Conservation (phyloP, 768 basidiomycete species). For the Psilocybe cyanescens region DNA sequence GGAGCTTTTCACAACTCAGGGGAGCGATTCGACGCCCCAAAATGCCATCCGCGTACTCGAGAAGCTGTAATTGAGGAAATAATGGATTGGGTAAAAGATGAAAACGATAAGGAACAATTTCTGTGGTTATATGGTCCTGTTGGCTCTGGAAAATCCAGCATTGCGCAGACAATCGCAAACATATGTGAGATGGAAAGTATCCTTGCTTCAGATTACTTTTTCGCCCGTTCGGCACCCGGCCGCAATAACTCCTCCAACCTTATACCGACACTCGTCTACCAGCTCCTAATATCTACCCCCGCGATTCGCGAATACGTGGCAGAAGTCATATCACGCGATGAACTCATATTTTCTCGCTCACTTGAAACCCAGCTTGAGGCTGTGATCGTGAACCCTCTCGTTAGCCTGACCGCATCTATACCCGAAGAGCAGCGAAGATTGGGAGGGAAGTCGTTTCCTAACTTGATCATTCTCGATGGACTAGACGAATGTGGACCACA, state of each 20-base stretch:
- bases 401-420: too few species aligned
- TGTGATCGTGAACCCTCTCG: neutral
- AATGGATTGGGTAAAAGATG: neutral
- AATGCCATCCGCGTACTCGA: conserved; percentile 7
- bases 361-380: neutral
- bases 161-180: neutral
- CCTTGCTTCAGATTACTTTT: conserved; percentile 4
- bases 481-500: neutral
- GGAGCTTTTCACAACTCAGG: conserved; percentile 6
- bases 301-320: neutral
- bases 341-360: neutral
- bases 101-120: neutral
- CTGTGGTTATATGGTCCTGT: conserved; percentile 11
- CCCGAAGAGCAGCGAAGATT: too few species aligned
- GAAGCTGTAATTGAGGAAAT: neutral
- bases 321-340: neutral
- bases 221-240: neutral
- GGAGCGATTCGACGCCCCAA: neutral
- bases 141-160: conserved; percentile 9
- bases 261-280: neutral
- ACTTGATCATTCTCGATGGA: neutral
- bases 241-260: neutral
- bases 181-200: neutral
- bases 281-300: neutral
- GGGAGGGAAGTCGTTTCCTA: neutral